Evolutionary conservation across 257 asterid genomes (phyloP).

Genomic region (Phtheirospermum japonicum): DNA sequence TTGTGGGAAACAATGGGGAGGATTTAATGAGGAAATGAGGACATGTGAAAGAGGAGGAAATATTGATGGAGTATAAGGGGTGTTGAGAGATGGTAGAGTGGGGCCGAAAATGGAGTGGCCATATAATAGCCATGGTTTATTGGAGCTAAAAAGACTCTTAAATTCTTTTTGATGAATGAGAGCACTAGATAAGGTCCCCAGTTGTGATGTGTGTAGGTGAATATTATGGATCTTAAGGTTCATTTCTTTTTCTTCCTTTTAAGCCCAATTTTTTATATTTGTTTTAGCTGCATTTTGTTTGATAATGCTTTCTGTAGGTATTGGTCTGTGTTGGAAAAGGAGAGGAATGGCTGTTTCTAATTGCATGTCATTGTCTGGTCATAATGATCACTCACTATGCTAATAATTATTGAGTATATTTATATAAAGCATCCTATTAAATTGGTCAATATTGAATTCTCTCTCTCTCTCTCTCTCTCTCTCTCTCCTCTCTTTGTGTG

Average conservation of each 20-base stretch:
- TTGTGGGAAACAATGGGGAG: neutral
- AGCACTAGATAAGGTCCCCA: neutral
- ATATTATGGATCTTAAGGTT: slow-evolving; percentile 21
- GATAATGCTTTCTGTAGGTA: slow-evolving; percentile 2
- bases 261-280: neutral
- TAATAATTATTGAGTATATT: too few relatives aligned
- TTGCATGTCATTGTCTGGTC: slow-evolving; percentile 22
- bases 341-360: slow-evolving; percentile 20
- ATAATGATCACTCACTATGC: neutral
- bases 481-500: too few relatives aligned
- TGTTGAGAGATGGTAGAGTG: neutral
- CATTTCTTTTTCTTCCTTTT: slow-evolving; percentile 19
- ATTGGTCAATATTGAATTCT: too few relatives aligned
- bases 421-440: too few relatives aligned
- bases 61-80: neutral
- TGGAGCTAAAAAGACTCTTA: too few relatives aligned
- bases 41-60: neutral
- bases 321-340: slow-evolving; percentile 1
- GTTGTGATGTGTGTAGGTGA: slow-evolving; percentile 33
- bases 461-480: too few relatives aligned
- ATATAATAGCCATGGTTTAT: too few relatives aligned
- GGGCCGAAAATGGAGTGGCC: too few relatives aligned
- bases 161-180: too few relatives aligned
- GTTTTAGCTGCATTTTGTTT: too few relatives aligned
- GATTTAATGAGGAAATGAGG: neutral